Evolutionary conservation across 2,329 filamentous ascomycete genomes (phyloP).

Genomic region (Diaporthe eres): DNA sequence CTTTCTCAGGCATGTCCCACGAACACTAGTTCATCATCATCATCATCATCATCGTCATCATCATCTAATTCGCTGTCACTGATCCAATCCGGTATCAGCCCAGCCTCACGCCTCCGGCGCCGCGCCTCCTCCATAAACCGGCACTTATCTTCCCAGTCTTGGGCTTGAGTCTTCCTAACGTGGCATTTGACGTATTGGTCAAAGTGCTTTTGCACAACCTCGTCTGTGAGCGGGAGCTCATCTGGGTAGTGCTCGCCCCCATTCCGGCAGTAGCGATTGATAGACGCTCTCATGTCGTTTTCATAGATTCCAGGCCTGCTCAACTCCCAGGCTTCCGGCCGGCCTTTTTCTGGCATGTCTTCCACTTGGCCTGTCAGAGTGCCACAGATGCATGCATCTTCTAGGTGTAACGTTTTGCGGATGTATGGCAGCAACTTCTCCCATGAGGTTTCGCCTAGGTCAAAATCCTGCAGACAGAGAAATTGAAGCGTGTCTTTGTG

Average conservation of each 20-base stretch:
- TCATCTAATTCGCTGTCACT: too few relatives aligned
- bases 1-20: too few relatives aligned
- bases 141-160: not conserved
- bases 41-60: not conserved
- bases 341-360: not conserved
- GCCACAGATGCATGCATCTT: conserved; percentile 9
- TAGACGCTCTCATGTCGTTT: not conserved
- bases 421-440: conserved; percentile 1
- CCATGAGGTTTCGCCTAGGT: conserved; percentile 1
- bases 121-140: too few relatives aligned
- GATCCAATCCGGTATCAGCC: too few relatives aligned
- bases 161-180: not conserved
- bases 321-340: not conserved
- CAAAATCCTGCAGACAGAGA: not conserved
- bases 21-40: too few relatives aligned
- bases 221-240: conserved; percentile 1
- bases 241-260: not conserved
- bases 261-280: conserved; percentile 4
- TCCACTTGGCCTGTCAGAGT: not conserved
- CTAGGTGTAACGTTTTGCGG: not conserved
- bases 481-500: conserved; percentile 8
- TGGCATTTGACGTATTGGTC: not conserved
- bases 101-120: too few relatives aligned
- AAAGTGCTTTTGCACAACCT: not conserved
- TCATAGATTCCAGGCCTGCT: not conserved